Base-by-base conservation (phyloP, 495 filamentous ascomycete species). In the Neurospora terricola region DNA sequence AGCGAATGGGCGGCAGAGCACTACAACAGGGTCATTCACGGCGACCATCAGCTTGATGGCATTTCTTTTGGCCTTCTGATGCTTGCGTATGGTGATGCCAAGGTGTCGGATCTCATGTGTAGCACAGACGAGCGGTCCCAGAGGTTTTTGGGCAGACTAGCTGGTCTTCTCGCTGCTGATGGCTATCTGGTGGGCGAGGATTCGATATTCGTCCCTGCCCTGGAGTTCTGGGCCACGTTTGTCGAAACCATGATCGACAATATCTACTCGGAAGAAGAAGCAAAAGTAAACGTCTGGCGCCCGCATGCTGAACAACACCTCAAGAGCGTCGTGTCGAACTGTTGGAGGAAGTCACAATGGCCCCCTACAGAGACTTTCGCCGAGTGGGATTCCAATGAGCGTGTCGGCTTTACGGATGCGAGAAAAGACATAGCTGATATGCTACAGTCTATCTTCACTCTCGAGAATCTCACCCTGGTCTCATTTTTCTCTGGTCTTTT, bases 221-320 rank as follows among this genome's bases (percentile, higher is more conserved):
- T 97, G 37, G 92, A 97, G 74, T 97, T 95, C 82, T 97, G 94
- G 94, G 91, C 86, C 12, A 87, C 86, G 4, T 91, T 89, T 73
- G 86, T 90, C 27, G 91, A 91, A 76, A 87, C 84, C 62, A 77
- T 86, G 73, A 75, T 78, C 16, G 82, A 87, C 80, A 75, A 72
- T 37, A 80, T 83, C 4, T 83, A 80, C 69, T 79, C 80, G 6
- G 82, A 77, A 43, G 76, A 77, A 69, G 73, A 72, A 70, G 54
- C 71, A 1, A 48, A 34, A 70, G 39, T 71, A 9, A 71, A 71
- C 6, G 69, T 71, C 34, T 84, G 82, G 81, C 78, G 79, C 59
- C 80, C 80, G 39, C 77, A 77, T 14, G 78, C 80, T 8, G 74
- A 83, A 23, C 76, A 78, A 45, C 81, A 81, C 69, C 78, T 92